phyloP scores from a whole-genome alignment of 2,329 filamentous ascomycete genomes.

The Didymella pinodella region DNA sequence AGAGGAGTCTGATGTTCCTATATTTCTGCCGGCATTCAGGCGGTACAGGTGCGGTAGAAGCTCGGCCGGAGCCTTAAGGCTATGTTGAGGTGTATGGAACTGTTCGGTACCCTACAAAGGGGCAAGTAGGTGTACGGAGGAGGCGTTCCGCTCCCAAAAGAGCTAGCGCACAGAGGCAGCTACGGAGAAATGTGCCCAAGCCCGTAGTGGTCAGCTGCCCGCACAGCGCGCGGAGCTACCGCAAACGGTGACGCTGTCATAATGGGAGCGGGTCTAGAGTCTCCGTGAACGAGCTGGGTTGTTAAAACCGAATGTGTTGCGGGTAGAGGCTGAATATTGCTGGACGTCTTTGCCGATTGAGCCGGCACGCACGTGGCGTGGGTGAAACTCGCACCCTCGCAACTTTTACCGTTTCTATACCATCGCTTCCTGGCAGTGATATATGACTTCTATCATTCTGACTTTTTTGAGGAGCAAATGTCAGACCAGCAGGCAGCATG shows the following conservation, averaged over 20 bases:
- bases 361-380: constrained; percentile 2
- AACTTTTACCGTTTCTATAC: not conserved
- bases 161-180: constrained; percentile 6
- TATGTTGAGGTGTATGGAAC: constrained; percentile 15
- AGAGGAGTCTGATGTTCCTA: constrained; percentile 6
- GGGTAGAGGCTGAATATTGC: not conserved
- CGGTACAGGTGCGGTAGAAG: constrained; percentile 15
- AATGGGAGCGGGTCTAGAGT: constrained; percentile 12
- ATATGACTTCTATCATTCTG: not conserved
- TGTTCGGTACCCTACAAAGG: constrained; percentile 5
- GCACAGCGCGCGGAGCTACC: not conserved
- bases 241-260: constrained; percentile 8
- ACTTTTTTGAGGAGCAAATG: not conserved
- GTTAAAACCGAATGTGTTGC: constrained; percentile 12
- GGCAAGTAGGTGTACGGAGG: constrained; percentile 11
- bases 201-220: constrained; percentile 6
- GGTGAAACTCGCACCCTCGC: not conserved
- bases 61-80: constrained; percentile 11
- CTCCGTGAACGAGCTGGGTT: constrained; percentile 14
- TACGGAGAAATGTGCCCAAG: constrained; percentile 7
- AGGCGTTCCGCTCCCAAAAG: constrained; percentile 1
- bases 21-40: constrained; percentile 16
- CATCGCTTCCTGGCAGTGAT: not conserved
- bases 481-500: not conserved
- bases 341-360: constrained; percentile 9